phyloP scores from a whole-genome alignment of 768 basidiomycete species.

The Lentinula aciculospora region DNA sequence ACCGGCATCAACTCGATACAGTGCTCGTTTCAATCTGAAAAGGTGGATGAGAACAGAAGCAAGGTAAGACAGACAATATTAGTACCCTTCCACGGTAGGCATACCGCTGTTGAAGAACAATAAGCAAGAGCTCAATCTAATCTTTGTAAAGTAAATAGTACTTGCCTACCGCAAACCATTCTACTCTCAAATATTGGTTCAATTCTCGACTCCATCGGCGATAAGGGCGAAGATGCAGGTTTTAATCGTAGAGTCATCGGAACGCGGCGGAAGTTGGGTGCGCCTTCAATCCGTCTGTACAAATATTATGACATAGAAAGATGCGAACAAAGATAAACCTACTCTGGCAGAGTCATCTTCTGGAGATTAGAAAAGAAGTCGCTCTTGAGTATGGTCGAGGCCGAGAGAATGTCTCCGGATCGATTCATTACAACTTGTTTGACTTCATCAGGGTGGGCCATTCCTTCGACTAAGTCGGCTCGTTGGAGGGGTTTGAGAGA shows the following conservation, averaged over 20 bases:
- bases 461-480: conserved; percentile 56
- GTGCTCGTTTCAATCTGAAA: conserved; percentile 66
- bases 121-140: not conserved
- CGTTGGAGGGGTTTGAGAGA: conserved; percentile 80
- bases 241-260: conserved; percentile 52
- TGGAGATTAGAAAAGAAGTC: conserved; percentile 93
- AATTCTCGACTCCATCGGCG: conserved; percentile 31
- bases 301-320: not conserved
- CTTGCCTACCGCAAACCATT: conserved; percentile 76
- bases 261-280: conserved; percentile 87
- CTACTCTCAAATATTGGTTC: conserved; percentile 37
- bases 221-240: conserved; percentile 22
- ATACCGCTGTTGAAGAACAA: conserved; percentile 62
- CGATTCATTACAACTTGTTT: conserved; percentile 80
- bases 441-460: conserved; percentile 89
- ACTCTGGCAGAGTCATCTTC: conserved; percentile 96
- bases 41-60: not conserved
- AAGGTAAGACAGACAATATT: not conserved
- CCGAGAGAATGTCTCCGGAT: conserved; percentile 80
- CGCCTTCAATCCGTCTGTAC: conserved; percentile 79
- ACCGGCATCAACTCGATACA: conserved; percentile 75
- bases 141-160: not conserved
- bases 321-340: conserved; percentile 18
- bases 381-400: conserved; percentile 91
- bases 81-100: conserved; percentile 87